These are phyloP conservation scores for Claviceps purpurea DNA, from an alignment of 2,329 filamentous ascomycete species.

Conservation along the genomic window DNA sequence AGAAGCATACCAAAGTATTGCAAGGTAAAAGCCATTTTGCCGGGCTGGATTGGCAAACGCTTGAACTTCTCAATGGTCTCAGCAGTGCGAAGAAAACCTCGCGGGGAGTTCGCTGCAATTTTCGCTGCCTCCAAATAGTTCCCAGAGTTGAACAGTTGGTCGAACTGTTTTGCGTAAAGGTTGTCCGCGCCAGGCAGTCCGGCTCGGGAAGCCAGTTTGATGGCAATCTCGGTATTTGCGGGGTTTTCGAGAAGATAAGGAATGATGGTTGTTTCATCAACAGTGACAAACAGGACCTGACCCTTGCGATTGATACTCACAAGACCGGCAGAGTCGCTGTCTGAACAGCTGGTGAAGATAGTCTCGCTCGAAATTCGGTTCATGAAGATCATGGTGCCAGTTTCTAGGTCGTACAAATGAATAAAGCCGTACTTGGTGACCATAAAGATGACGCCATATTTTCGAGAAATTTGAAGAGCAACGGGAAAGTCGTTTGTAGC, in stretches of 20 bases:
- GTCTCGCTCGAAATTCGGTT: constrained; percentile 99
- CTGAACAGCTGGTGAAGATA: constrained; percentile 86
- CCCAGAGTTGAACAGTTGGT: constrained; percentile 66
- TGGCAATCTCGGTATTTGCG: constrained; percentile 81
- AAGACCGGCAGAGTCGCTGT: constrained; percentile 74
- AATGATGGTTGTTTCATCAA: constrained; percentile 84
- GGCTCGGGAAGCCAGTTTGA: constrained; percentile 90
- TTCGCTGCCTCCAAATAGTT: constrained; percentile 85
- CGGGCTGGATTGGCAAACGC: constrained; percentile 62
- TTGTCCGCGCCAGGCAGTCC: constrained; percentile 89
- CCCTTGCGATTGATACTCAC: constrained; percentile 95
- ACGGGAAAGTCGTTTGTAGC: constrained; percentile 96
- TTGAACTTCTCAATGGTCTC: constrained; percentile 97
- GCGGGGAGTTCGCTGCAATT: constrained; percentile 89
- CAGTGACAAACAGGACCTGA: constrained; percentile 84
- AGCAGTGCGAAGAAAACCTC: constrained; percentile 84
- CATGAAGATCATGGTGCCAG: constrained; percentile 94
- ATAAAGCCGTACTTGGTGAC: constrained; percentile 99
- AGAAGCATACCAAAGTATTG: constrained; percentile 97
- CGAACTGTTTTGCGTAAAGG: constrained; percentile 85
- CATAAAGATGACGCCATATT: constrained; percentile 93
- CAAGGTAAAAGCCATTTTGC: constrained; percentile 84
- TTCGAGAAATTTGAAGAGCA: constrained; percentile 90
- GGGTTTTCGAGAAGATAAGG: constrained; percentile 94
- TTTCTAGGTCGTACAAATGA: constrained; percentile 95